Base-by-base conservation (phyloP, 768 basidiomycete species). In the Boletus reticulatus region DNA sequence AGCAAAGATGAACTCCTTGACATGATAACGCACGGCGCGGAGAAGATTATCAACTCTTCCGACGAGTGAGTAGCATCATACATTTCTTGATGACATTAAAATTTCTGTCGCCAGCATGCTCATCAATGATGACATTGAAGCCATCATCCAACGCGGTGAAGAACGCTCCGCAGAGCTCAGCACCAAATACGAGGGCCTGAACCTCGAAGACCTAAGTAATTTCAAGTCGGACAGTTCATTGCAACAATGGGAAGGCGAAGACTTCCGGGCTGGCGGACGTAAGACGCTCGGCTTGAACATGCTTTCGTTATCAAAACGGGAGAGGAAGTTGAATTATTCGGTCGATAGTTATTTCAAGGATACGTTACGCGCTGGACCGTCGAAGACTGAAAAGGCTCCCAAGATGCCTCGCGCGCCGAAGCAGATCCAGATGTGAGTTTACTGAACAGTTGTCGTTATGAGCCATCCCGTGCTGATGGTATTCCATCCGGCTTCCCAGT, bases 11-110 rank as follows among this genome's bases (percentile, higher is more conserved):
- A 98, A 55, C 78, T 99, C 14, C 75, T 98, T 36, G 95, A 98
- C 67, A 99, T 98, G 94, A 98, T 99, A 56, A 88, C 94, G 7
- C 94, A 96, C 65, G 96, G 97, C 19, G 96, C 94, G 0, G 96
- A 98, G 70, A 90, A 93, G 72, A 98, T 99, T 53, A 94, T 98
- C 70, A 96, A 88, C 66, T 76, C 85, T 4, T 70, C 72, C 0
- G 87, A 90, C 14, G 83, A 85, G 91, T 93, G 53, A 58, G 88
- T 73, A 13, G 12, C 13, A 11, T 41, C 37, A 38, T 17, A 1
- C 20, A 6, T 31, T 39, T 55, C 29, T 17, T 3, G 11, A 46
- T 29, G 19, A 53, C 17, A 19, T 51, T 45, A 32, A 62, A 9
- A 54, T 41, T 8, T 32, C 16, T 22, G 31, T 39, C 6, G 16